Base-by-base conservation (phyloP, 2,329 filamentous ascomycete species). In the Ophiosphaerella herpotricha region DNA sequence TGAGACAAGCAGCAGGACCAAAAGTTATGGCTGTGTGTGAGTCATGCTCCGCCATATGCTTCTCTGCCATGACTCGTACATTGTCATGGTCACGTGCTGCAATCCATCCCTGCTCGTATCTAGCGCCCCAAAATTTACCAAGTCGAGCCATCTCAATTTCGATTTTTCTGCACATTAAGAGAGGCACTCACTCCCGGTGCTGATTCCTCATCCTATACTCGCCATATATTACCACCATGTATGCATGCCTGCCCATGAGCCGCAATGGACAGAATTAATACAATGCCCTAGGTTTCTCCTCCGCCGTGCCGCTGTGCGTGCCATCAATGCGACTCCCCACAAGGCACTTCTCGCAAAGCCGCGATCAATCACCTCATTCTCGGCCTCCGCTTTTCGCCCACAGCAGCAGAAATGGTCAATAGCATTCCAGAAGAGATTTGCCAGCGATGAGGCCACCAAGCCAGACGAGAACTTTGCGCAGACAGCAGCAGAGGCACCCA, bases 231-330 rank as follows among this genome's bases (percentile, higher is more conserved):
- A 32, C 33, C 48, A 59, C 43, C 52, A 64, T 66, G 62, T 63
- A 57, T 46, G 62, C 38, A 37, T 23, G 8, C 16, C 18, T 12
- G 31, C 9, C 2, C 7, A 23, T 13, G 13, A 13, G 34, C 31
- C 31, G 16, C 18, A 5, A 39, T 9, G 5, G 4, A 24, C 9
- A 39, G 14, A 18, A 23, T 18, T 39, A 18, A 39, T 24, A 54
- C 63, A 23, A 61, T 41, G 13, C 32, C 18, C n/a, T 56, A 86
- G 83, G 83, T 81, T 79, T 74, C 76, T 77, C 57, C 74, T 87
- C 60, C 82, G 83, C 54, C 82, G 81, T 64, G 75, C 80, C 58
- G 82, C 83, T 60, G 75, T 79, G 64, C 81, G 82, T 64, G 78
- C 82, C 41, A 63, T 84, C 50, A 74, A 77, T 34, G 74, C 78